Conservation (phyloP, 2,329 filamentous ascomycete genomes). For the Teratosphaeria pseudoeucalypti region DNA sequence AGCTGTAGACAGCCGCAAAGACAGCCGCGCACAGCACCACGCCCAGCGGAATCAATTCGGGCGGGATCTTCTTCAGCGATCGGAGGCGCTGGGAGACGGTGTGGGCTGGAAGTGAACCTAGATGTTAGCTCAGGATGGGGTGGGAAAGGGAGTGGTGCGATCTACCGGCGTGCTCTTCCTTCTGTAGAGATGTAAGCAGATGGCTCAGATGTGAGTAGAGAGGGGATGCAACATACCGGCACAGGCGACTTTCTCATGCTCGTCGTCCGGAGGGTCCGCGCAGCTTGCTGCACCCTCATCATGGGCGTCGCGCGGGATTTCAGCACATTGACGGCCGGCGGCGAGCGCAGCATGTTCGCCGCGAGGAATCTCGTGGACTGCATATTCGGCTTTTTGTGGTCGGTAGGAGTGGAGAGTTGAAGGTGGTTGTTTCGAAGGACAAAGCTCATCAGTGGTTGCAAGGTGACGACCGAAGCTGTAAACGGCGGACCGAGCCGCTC, state of each 20-base stretch:
- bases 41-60: constrained; percentile 89
- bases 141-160: not conserved
- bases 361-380: constrained; percentile 32
- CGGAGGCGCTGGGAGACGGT: constrained; percentile 93
- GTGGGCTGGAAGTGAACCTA: constrained; percentile 54
- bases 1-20: constrained; percentile 70
- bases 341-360: constrained; percentile 27
- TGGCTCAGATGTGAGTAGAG: not conserved
- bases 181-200: constrained; percentile 41
- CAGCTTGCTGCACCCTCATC: constrained; percentile 20
- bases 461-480: not conserved
- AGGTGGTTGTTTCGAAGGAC: not conserved
- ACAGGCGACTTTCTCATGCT: constrained; percentile 21
- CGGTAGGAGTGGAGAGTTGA: constrained; percentile 16
- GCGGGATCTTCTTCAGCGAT: constrained; percentile 77
- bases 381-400: constrained; percentile 14
- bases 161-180: constrained; percentile 55
- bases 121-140: constrained; percentile 3
- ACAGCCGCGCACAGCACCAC: constrained; percentile 72
- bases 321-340: constrained; percentile 12
- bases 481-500: not conserved
- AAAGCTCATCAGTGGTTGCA: not conserved
- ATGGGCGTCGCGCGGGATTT: constrained; percentile 18
- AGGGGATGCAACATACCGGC: constrained; percentile 16
- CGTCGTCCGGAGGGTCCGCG: constrained; percentile 21